These are phyloP conservation scores for Cryptococcus deneoformans DNA, from an alignment of 1,284 basidiomycete genomes.

Conservation along the genomic window DNA sequence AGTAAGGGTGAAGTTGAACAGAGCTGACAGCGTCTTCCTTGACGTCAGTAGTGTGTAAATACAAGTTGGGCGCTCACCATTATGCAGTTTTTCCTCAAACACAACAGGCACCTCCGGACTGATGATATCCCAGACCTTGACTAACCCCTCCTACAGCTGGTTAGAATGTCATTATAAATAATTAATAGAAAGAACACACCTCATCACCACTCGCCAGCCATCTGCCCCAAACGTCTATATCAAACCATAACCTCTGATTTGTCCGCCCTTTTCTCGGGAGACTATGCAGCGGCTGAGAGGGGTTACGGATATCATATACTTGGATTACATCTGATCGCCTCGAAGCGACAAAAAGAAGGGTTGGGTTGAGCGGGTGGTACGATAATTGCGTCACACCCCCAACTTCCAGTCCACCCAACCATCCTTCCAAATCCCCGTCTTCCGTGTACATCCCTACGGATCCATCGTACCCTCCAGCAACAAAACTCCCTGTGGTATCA, in stretches of 20 bases:
- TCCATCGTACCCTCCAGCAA: conserved; percentile 59
- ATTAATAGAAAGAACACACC: conserved; percentile 51
- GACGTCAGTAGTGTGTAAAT: too few species aligned
- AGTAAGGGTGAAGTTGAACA: conserved; percentile 42
- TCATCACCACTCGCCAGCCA: conserved; percentile 69
- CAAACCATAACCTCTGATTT: conserved; percentile 76
- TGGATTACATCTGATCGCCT: conserved; percentile 64
- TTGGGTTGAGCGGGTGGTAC: conserved; percentile 70
- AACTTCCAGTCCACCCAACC: conserved; percentile 59
- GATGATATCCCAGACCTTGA: conserved; percentile 37
- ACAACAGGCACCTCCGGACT: not conserved
- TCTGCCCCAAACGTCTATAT: conserved; percentile 67
- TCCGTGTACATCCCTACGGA: conserved; percentile 76
- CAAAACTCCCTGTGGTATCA: conserved; percentile 65
- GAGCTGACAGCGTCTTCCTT: conserved; percentile 37
- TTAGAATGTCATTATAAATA: not conserved
- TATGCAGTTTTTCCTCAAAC: conserved; percentile 14
- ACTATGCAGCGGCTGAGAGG: conserved; percentile 41
- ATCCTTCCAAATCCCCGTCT: conserved; percentile 55
- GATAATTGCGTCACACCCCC: conserved; percentile 72
- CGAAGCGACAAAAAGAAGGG: conserved; percentile 74
- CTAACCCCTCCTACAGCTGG: conserved; percentile 23
- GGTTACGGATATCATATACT: conserved; percentile 72
- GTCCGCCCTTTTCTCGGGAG: conserved; percentile 51
- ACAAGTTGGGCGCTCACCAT: conserved; percentile 12